Evolutionary conservation across 1,139 yeast genomes (phyloP).

Genomic region (Kluyveromyces sp.): DNA sequence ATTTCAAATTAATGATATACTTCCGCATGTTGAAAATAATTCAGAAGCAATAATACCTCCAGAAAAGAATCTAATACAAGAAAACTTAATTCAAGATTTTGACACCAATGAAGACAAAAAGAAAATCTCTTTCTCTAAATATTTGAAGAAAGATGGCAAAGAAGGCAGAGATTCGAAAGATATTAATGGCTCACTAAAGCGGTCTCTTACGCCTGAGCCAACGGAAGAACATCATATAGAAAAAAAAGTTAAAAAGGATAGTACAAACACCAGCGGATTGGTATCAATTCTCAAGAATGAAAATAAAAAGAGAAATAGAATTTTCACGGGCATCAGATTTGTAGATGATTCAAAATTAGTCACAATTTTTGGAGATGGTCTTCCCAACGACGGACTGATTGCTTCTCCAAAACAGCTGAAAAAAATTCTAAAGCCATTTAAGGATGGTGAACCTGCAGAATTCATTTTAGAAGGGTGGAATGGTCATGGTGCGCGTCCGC

Average conservation of each 20-base stretch:
- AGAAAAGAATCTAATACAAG: not conserved
- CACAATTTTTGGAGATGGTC: constrained; percentile 28
- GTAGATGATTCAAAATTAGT: constrained; percentile 22
- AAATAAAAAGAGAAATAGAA: constrained; percentile 9
- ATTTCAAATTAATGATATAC: constrained; percentile 8
- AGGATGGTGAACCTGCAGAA: constrained; percentile 30
- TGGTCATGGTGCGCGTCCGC: constrained; percentile 14
- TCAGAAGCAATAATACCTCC: constrained; percentile 1
- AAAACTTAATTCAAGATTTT: not conserved
- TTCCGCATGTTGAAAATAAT: constrained; percentile 8
- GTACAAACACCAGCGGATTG: not conserved
- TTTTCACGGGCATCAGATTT: constrained; percentile 17
- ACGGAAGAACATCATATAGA: constrained; percentile 1
- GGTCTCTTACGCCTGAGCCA: constrained; percentile 7
- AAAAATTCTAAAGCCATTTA: constrained; percentile 27
- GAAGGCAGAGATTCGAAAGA: constrained; percentile 13
- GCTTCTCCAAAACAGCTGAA: constrained; percentile 26
- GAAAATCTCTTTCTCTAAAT: constrained; percentile 29
- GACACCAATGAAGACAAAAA: constrained; percentile 19
- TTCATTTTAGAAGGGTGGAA: constrained; percentile 15
- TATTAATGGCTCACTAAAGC: constrained; percentile 13
- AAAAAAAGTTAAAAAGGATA: constrained; percentile 3
- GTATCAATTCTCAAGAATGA: constrained; percentile 19
- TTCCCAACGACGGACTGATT: constrained; percentile 24
- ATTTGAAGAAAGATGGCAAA: constrained; percentile 23